Evolutionary conservation across 2,329 filamentous ascomycete species (phyloP), one percentile per base, ranked within the genome.

Genomic region (Sclerotinia sclerotiorum): DNA sequence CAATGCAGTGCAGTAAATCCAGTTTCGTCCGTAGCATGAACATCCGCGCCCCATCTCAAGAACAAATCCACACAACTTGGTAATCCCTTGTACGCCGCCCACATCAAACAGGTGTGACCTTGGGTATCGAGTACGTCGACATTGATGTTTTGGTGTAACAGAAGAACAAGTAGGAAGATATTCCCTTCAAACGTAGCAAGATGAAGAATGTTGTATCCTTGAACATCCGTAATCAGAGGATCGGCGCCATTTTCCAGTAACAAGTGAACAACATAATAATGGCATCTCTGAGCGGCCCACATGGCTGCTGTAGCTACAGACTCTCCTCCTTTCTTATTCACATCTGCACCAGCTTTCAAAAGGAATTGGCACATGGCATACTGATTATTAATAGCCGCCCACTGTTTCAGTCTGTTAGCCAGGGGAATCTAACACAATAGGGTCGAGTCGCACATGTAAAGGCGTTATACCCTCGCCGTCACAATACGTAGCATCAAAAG

Each of bases 371-470:
- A 97, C 84, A 98, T 93, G 73, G 92, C 92, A 82, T 94, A 96
- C 79, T 97, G 95, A 78, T 98, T 98, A 82, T 99, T 99, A 79
- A 99, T 98, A 49, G 96, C 93, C 58, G 95, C 95, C 95, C 95
- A 99, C 93, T 99, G 78, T 63, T 7, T 65, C n/a, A 49, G 24
- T 32, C 24, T 3, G 29, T 68, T 68, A 68, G 67, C 44, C 1
- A n/a, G 42, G 19, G 32, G 8, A 32, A 49, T 57, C 29, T 56
- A 52, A 27, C 27, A 39, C 29, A 27, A 65, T 48, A 24, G 54
- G 19, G 29, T 58, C 35, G 49, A 48, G 17, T 82, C 86, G 75
- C 85, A 97, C 94, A 84, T 98, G 95, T 79, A 99, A 81, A 71
- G 95, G 93, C 52, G 94, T 98, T 78, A 99, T 97, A 77, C 93